Evolutionary conservation across 2,329 filamentous ascomycete genomes (phyloP), one percentile per base, ranked within the genome.

Genomic region (Aureobasidium melanogenum): DNA sequence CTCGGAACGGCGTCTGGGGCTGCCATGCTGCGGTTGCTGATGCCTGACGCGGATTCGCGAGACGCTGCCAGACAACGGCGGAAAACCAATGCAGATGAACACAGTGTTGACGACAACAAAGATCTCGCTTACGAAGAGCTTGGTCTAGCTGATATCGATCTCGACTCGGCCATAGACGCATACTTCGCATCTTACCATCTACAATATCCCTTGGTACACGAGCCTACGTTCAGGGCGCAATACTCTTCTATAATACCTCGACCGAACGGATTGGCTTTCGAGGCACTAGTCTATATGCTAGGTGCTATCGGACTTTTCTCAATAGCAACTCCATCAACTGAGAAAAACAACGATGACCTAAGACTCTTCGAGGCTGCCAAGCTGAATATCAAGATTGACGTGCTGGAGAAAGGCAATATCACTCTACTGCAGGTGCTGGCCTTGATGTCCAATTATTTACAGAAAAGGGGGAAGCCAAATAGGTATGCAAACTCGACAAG

Each of bases 381-480:
- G 66, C 70, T 73, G 6, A 76, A 75, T 60, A 62, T 80, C 51
- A 76, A 77, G 48, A 74, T 79, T 59, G 72, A 77, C 41, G 72
- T 75, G n/a, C 73, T 80, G 32, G 79, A 81, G 62, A 76, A 74
- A 26, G 79, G 79, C 28, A 80, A 78, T 54, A 65, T 80, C 19
- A 78, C 75, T 15, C 71, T 80, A 7, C 77, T 81, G 1, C 79
- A 80, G 65, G 74, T 74, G 0, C 69, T 81, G 36, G 67, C 75
- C 15, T 71, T 81, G 50, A 71, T 80, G 65, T 76, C 77, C 60
- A 80, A 80, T 60, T 79, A 79, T 64, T 70, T 77, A 0, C 78
- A 80, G 64, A 80, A 80, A 65, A 71, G 77, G 26, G 77, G 79
- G 66, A 80, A 79, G 62, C 78, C 78, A 3, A 80, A 80, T 63